Evolutionary conservation across 2,329 filamentous ascomycete species (phyloP).

Genomic region (Diaporthe vexans): DNA sequence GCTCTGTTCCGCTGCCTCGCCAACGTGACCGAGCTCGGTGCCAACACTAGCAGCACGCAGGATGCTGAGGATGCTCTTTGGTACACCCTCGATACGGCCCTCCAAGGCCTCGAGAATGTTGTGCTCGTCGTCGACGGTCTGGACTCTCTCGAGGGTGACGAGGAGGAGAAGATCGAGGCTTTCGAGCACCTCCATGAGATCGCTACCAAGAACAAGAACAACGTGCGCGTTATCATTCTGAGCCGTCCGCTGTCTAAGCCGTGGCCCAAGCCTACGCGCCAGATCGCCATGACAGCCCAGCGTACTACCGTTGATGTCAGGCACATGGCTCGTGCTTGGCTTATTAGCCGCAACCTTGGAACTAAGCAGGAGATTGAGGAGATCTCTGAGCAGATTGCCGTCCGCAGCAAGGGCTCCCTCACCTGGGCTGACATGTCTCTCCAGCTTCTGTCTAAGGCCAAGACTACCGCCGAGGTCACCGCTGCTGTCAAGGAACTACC

Average conservation of each 20-base stretch:
- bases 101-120: conserved; percentile 42
- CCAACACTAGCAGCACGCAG: conserved; percentile 47
- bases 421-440: conserved; percentile 42
- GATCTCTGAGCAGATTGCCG: conserved; percentile 39
- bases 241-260: conserved; percentile 42
- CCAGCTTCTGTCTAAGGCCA: conserved; percentile 39
- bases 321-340: conserved; percentile 41
- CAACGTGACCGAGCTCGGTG: conserved; percentile 42
- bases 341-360: conserved; percentile 37
- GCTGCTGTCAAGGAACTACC: conserved; percentile 39
- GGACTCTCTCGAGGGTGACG: conserved; percentile 42
- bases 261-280: conserved; percentile 42
- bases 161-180: conserved; percentile 40
- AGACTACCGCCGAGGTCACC: conserved; percentile 35
- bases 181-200: conserved; percentile 42
- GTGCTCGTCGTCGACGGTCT: conserved; percentile 41
- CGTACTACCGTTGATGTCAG: conserved; percentile 39
- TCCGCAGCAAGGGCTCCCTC: conserved; percentile 43
- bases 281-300: conserved; percentile 40
- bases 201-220: conserved; percentile 42
- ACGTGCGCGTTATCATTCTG: conserved; percentile 42
- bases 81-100: conserved; percentile 41
- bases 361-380: conserved; percentile 42
- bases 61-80: conserved; percentile 46
- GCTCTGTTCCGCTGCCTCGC: conserved; percentile 42